Evolutionary conservation across 1,284 basidiomycete species (phyloP).

Genomic region (Tilletia caries): DNA sequence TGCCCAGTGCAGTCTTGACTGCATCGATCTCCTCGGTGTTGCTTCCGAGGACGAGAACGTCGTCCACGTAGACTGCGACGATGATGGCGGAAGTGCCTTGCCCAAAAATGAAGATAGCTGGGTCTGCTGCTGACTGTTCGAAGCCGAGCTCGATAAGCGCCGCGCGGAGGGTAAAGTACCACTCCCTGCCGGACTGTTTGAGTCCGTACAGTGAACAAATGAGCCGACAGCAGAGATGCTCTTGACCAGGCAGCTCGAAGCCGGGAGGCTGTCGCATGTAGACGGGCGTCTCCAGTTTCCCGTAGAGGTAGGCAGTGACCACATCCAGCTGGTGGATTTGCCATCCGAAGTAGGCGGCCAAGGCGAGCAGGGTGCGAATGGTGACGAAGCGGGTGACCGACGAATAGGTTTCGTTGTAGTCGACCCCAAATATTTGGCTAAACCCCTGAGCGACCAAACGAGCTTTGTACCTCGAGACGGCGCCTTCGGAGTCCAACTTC

Average conservation of each 20-base stretch:
- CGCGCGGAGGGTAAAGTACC: constrained; percentile 15
- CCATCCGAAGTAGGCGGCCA: constrained; percentile 53
- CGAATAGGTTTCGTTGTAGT: constrained; percentile 57
- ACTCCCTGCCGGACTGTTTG: constrained; percentile 18
- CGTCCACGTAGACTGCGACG: not conserved
- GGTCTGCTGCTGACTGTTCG: constrained; percentile 16
- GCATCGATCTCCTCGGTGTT: not conserved
- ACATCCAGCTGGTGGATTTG: constrained; percentile 58
- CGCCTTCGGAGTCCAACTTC: constrained; percentile 54
- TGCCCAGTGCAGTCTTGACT: not conserved
- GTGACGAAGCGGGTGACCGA: constrained; percentile 55
- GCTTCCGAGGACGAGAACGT: not conserved
- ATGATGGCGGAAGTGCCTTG: not conserved
- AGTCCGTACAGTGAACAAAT: constrained; percentile 18
- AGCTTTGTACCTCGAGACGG: constrained; percentile 54
- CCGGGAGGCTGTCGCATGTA: constrained; percentile 54
- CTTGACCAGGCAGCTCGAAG: constrained; percentile 15
- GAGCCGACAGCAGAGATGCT: constrained; percentile 15
- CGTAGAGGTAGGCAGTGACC: constrained; percentile 48
- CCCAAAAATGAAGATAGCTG: constrained; percentile 14
- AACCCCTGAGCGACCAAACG: constrained; percentile 57
- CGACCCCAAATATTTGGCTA: constrained; percentile 55
- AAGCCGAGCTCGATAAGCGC: constrained; percentile 18
- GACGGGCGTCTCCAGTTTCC: constrained; percentile 55
- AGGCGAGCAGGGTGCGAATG: constrained; percentile 53